These are phyloP conservation scores for Solanum phureja DNA, from an alignment of 257 asterid species.

Conservation along the genomic window DNA sequence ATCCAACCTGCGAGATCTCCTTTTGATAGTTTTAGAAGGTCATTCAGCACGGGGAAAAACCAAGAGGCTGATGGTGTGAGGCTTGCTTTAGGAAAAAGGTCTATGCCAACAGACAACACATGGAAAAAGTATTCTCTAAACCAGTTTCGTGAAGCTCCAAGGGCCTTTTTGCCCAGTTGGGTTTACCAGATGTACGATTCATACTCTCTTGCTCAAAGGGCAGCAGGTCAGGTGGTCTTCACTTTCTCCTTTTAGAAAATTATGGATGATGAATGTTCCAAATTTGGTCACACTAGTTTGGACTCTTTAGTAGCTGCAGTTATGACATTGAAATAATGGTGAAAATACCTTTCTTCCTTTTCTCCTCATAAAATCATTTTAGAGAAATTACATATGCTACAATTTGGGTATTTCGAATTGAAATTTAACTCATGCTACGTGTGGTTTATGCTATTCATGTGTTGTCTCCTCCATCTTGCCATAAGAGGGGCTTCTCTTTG, in stretches of 20 bases:
- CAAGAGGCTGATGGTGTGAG: conserved; percentile 24
- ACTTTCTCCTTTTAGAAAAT: background rate
- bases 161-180: conserved; percentile 94
- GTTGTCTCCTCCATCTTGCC: background rate
- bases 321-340: background rate
- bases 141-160: conserved; percentile 53
- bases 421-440: background rate
- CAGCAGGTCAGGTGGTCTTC: conserved; percentile 55
- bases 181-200: conserved; percentile 88
- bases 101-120: conserved; percentile 20
- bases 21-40: conserved; percentile 25
- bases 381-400: background rate
- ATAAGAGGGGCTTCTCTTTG: background rate
- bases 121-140: conserved; percentile 32
- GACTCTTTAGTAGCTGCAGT: background rate
- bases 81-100: conserved; percentile 17
- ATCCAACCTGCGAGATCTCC: conserved; percentile 23
- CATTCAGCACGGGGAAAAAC: conserved; percentile 15
- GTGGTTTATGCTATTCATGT: background rate
- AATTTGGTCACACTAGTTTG: background rate
- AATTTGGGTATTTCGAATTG: background rate
- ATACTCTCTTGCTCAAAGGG: conserved; percentile 71
- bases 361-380: background rate
- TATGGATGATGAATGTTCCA: background rate
- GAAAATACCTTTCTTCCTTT: background rate